These are phyloP conservation scores for Ceriops tagal DNA, from an alignment of 345 rosid genomes.

Conservation along the genomic window DNA sequence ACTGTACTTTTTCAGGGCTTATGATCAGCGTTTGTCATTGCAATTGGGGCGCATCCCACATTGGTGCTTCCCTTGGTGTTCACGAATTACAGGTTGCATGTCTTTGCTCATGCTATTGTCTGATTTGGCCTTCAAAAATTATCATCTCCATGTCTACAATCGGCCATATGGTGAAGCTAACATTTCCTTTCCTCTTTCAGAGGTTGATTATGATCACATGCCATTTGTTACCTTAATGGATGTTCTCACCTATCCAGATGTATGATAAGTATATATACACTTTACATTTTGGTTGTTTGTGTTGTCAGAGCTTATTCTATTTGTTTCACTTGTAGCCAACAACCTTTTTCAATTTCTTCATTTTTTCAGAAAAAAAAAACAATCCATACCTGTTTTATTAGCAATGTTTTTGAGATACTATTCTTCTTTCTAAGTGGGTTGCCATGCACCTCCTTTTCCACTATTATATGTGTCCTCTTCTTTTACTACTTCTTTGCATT, in stretches of 20 bases:
- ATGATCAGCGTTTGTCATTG: slow-evolving; percentile 42
- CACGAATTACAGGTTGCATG: slow-evolving; percentile 59
- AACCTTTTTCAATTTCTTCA: too few species aligned
- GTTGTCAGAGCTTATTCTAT: background rate
- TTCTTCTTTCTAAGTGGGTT: too few species aligned
- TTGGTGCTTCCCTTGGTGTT: slow-evolving; percentile 65
- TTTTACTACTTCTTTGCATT: too few species aligned
- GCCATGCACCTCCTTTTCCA: too few species aligned
- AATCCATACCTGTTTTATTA: too few species aligned
- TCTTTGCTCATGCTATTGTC: background rate
- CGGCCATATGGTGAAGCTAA: slow-evolving; percentile 4
- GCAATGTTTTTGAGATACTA: too few species aligned
- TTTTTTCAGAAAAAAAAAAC: too few species aligned
- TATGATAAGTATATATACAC: slow-evolving; percentile 22
- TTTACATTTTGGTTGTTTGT: background rate
- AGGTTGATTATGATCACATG: slow-evolving; percentile 41
- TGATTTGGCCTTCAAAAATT: slow-evolving; percentile 3
- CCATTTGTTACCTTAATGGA: slow-evolving; percentile 71
- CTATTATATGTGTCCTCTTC: too few species aligned
- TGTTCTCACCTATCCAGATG: slow-evolving; percentile 57
- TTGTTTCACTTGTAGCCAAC: too few species aligned
- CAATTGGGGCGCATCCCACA: slow-evolving; percentile 47
- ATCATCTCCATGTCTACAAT: background rate
- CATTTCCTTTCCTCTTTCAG: slow-evolving; percentile 35
- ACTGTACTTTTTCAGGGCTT: slow-evolving; percentile 35